These are phyloP conservation scores for Agapanthus africanus DNA, from an alignment of 106 monocot species.

Conservation along the genomic window DNA sequence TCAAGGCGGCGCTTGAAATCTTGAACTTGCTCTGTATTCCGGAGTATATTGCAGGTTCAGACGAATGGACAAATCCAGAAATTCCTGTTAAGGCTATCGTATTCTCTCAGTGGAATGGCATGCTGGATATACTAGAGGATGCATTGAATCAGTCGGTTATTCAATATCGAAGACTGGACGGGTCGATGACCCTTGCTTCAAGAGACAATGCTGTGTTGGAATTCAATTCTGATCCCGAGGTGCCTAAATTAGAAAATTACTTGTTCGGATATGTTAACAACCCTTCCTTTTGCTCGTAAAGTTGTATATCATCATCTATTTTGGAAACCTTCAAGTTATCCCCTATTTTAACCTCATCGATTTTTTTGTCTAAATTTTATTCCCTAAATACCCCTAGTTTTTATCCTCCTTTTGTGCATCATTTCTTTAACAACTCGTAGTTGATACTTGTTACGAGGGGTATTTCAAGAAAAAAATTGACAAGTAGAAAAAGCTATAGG, in stretches of 20 bases:
- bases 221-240: conserved; percentile 89
- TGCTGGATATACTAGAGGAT: conserved; percentile 79
- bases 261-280: not conserved
- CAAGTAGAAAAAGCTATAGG: too few relatives aligned
- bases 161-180: conserved; percentile 87
- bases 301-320: too few relatives aligned
- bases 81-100: conserved; percentile 80
- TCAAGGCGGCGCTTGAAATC: conserved; percentile 57
- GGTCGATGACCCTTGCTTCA: conserved; percentile 65
- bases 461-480: too few relatives aligned
- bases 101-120: conserved; percentile 96
- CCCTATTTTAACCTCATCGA: too few relatives aligned
- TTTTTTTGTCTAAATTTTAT: too few relatives aligned
- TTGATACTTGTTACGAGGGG: too few relatives aligned
- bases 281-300: not conserved
- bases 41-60: conserved; percentile 3
- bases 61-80: conserved; percentile 5
- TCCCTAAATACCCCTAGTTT: too few relatives aligned
- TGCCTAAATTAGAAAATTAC: conserved; percentile 6
- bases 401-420: too few relatives aligned
- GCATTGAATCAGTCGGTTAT: conserved; percentile 54
- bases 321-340: too few relatives aligned
- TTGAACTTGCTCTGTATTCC: conserved; percentile 43
- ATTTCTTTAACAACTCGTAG: too few relatives aligned
- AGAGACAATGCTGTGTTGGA: conserved; percentile 81